Evolutionary conservation across 805 yeast species (phyloP), one percentile per base, ranked within the genome.

Genomic region (Metschnikowia continentalis): DNA sequence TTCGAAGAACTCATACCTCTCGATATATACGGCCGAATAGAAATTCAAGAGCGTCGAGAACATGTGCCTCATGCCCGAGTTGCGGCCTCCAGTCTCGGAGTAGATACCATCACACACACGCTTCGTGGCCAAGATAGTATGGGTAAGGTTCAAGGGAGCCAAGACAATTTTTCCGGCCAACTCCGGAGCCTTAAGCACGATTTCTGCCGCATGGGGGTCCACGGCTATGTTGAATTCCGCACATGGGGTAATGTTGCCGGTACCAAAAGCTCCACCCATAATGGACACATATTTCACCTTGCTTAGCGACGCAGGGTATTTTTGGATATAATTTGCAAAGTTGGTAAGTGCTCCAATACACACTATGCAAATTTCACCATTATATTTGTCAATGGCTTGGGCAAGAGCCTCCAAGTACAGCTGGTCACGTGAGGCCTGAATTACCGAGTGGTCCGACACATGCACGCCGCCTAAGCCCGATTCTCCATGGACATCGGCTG

Each of bases 271-370:
- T 2, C 95, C 96, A 13, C 96, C 96, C 95, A 90, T 88, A 19
- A 87, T 76, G 11, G 87, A 74, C 15, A 90, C 64, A 47, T 68
- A 76, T 47, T 75, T 75, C 47, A 90, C 72, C 47, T 76, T 72
- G 1, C 64, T 41, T 50, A 69, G 76, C 14, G 80, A 59, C 19
- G 80, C 78, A 0, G 96, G 95, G 57, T 78, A 76, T 40, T 67
- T 67, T 23, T 63, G 56, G 35, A 86, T 72, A 37, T 90, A 69
- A 2, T 73, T 62, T 0, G 90, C 84, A 14, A 87, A 63, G 60
- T 89, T 86, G 4, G 96, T 90, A 58, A 86, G 68, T 0, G 96
- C 80, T 0, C 96, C 96, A 0, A 90, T 83, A 6, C 90, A 88
- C 0, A 85, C 82, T 1, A 89, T 63, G 33, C 84, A 76, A 3